Conservation (phyloP, 2,329 filamentous ascomycete genomes). For the Akanthomyces muscarius region DNA sequence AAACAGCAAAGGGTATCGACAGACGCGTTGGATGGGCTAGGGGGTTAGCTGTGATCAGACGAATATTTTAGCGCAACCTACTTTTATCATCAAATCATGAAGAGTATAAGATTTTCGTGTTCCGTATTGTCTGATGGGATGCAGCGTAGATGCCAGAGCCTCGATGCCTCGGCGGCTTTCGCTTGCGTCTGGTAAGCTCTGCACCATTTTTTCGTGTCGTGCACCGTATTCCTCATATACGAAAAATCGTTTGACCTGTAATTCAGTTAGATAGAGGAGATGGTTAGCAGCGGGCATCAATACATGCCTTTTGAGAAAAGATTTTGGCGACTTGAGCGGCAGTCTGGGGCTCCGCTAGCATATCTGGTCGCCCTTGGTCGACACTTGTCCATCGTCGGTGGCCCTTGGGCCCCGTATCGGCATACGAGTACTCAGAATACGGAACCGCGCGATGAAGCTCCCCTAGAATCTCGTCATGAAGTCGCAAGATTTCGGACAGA, state of each 20-base stretch:
- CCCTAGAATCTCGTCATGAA: constrained; percentile 77
- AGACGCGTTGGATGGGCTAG: constrained; percentile 87
- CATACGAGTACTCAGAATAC: constrained; percentile 58
- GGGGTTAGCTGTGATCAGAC: not conserved
- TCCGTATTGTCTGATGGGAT: constrained; percentile 61
- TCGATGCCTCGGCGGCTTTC: constrained; percentile 79
- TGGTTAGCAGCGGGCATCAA: not conserved
- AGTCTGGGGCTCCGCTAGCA: constrained; percentile 55
- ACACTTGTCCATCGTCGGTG: constrained; percentile 48
- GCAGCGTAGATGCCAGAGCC: constrained; percentile 69
- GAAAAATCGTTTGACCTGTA: constrained; percentile 74
- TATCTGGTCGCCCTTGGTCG: constrained; percentile 45
- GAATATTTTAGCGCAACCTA: constrained; percentile 32
- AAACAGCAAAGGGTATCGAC: constrained; percentile 86
- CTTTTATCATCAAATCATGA: constrained; percentile 87
- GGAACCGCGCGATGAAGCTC: constrained; percentile 70
- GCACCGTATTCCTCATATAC: constrained; percentile 89
- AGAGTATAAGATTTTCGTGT: constrained; percentile 74
- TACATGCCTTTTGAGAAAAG: constrained; percentile 55
- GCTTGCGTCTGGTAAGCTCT: constrained; percentile 67
- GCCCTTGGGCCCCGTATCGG: constrained; percentile 29
- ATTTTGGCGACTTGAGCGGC: constrained; percentile 58
- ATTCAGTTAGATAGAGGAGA: not conserved
- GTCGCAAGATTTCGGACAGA: constrained; percentile 70
- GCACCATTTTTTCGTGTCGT: constrained; percentile 81